Conservation (phyloP, 225 moss, liverwort and hornwort genomes). For the Marchantia paleacea region DNA sequence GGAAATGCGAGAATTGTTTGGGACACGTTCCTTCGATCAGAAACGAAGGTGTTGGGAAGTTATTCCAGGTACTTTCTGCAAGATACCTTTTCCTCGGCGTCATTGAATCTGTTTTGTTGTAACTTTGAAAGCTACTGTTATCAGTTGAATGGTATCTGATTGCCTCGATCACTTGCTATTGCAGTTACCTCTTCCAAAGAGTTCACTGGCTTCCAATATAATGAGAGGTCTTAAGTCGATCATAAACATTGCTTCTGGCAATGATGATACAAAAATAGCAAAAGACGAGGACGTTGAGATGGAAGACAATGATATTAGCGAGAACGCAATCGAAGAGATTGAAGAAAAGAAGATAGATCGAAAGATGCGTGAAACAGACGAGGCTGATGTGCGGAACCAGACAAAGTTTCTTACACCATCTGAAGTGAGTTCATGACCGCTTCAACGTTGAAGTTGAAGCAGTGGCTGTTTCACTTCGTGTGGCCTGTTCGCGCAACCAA, state of each 20-base stretch:
- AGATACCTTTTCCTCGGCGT: neutral
- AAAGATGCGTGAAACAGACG: constrained; percentile 29
- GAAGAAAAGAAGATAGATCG: constrained; percentile 27
- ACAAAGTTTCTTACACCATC: constrained; percentile 68
- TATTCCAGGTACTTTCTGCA: constrained; percentile 67
- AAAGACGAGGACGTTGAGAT: constrained; percentile 42
- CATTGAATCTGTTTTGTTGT: neutral
- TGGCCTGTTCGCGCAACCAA: too few relatives aligned
- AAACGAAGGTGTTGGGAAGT: constrained; percentile 88
- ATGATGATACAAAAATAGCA: constrained; percentile 32
- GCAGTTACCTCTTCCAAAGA: constrained; percentile 65
- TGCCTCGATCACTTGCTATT: neutral
- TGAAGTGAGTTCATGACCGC: constrained; percentile 45
- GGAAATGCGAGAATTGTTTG: constrained; percentile 86
- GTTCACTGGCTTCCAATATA: constrained; percentile 48
- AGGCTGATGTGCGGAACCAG: constrained; percentile 47
- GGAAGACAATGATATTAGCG: constrained; percentile 52
- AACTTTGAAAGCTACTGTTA: neutral
- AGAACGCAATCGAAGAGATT: constrained; percentile 13
- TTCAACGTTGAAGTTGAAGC: neutral
- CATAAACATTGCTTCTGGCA: constrained; percentile 40
- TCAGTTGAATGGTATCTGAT: neutral
- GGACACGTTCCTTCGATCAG: constrained; percentile 62
- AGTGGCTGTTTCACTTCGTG: too few relatives aligned
- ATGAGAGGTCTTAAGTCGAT: constrained; percentile 64